Evolutionary conservation across 176 grass and related monocot species (phyloP).

Genomic region (Aegilops tauschii): DNA sequence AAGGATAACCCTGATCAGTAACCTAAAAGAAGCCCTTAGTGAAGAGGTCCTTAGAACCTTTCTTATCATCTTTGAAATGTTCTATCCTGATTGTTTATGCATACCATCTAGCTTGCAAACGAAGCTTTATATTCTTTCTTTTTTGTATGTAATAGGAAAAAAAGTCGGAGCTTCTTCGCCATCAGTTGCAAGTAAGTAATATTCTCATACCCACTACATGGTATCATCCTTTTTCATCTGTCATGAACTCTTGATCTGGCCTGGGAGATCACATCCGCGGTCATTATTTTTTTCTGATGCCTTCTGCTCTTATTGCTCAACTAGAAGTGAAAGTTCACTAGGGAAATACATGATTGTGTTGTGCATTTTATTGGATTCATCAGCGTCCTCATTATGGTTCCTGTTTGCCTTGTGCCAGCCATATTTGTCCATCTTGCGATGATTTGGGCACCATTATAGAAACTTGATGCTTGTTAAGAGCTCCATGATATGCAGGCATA

Average conservation of each 20-base stretch:
- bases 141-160: slow-evolving; percentile 56
- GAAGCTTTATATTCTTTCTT: slow-evolving; percentile 17
- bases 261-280: neutral
- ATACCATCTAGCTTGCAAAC: slow-evolving; percentile 11
- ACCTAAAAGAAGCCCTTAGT: slow-evolving; percentile 67
- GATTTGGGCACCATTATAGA: neutral
- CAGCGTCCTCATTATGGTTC: slow-evolving; percentile 1
- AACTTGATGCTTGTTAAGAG: slow-evolving; percentile 1
- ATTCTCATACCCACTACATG: neutral
- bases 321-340: neutral
- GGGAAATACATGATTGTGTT: neutral
- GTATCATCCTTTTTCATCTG: slow-evolving; percentile 1
- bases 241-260: neutral
- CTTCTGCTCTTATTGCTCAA: slow-evolving; percentile 2
- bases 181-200: slow-evolving; percentile 75
- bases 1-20: slow-evolving; percentile 60
- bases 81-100: neutral
- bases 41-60: slow-evolving; percentile 65
- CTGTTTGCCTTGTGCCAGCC: neutral
- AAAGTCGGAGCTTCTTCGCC: slow-evolving; percentile 48
- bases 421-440: neutral
- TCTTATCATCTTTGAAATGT: slow-evolving; percentile 16
- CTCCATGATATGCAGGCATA: neutral
- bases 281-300: neutral
- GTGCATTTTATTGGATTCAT: slow-evolving; percentile 25